A percentile compares a stretch with the other conserved stretches of the same genome.
phyloP scores from a whole-genome alignment of 164 flowering plant genomes.

The Macadamia tetraphylla region DNA sequence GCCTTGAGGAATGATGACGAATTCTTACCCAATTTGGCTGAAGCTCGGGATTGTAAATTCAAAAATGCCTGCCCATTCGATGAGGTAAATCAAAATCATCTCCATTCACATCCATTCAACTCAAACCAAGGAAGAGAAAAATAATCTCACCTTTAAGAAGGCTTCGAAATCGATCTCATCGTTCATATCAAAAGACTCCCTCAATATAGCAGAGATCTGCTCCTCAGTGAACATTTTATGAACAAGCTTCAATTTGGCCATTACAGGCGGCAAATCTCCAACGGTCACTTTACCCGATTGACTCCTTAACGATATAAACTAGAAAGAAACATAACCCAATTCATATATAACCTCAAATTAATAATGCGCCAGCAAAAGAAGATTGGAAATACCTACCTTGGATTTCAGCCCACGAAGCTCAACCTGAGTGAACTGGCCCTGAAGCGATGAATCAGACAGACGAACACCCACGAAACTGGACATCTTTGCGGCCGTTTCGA shows the following conservation, averaged over 20 bases:
- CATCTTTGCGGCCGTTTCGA: constrained; percentile 29
- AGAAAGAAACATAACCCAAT: constrained; percentile 7
- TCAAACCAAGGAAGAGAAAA: constrained; percentile 3
- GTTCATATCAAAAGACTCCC: constrained; percentile 40
- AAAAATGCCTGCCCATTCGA: constrained; percentile 46
- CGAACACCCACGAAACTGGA: constrained; percentile 58
- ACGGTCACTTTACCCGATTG: constrained; percentile 29
- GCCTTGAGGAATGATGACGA: constrained; percentile 76
- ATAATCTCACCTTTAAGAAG: constrained; percentile 61
- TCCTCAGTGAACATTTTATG: constrained; percentile 43
- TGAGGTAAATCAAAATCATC: constrained; percentile 1
- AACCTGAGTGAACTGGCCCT: constrained; percentile 78
- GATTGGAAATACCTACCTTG: constrained; percentile 27
- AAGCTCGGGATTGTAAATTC: constrained; percentile 54
- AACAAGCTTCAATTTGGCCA: constrained; percentile 57
- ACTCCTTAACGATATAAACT: constrained; percentile 44
- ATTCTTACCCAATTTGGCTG: constrained; percentile 53
- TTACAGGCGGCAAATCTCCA: constrained; percentile 62
- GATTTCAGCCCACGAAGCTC: constrained; percentile 65
- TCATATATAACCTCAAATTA: constrained; percentile 3
- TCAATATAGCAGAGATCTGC: constrained; percentile 46
- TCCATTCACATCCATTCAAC: neutral
- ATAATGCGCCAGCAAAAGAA: neutral
- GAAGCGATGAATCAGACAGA: constrained; percentile 79
- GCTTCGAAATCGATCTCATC: constrained; percentile 71